Base-by-base conservation (phyloP, 169 alveolate species). In the Cryptosporidium bovis region DNA sequence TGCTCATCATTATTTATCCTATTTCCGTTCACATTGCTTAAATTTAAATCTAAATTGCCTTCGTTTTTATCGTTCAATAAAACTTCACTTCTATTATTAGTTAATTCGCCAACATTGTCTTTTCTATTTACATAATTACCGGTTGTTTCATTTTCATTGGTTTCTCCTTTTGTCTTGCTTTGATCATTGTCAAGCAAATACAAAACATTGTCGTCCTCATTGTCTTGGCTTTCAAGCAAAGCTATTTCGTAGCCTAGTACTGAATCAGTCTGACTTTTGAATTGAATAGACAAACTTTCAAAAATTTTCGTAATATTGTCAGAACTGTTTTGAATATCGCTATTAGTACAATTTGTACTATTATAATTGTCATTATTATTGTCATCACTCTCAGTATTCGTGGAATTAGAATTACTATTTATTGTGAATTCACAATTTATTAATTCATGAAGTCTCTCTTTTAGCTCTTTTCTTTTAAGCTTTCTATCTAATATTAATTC, bases 191-290 rank as follows among this genome's bases (percentile, higher is more conserved):
- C 1, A 13, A 20, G 29, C 29, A 20, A 53, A 53, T 13, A n/a
- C 29, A 53, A 48, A 3, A 31, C 58, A 12, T 2, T n/a, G n/a
- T 53, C 83, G 12, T 67, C 82, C n/a, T 69, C 83, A 5, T 51
- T 24, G n/a, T 69, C 62, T 2, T 53, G 83, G 7, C 40, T 53
- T 20, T 55, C 34, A 3, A 69, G 31, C 15, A 69, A 27, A 33
- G 48, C 58, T 33, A 69, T 53, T 18, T 69, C 83, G 33, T 51
- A 69, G 29, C 53, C 60, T 36, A 69, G 29, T 29, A 69, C 83
- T 10, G 83, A 69, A 20, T 69, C 20, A 29, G 56, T 69, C 27
- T 69, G 83, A 34, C 33, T n/a, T 29, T 51, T 31, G 16, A 69
- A 69, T 34, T 56, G 55, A 27, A 24, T 51, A 18, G 83, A 69